Evolutionary conservation across 1,284 basidiomycete species (phyloP).

Genomic region (Heterobasidion irregulare): DNA sequence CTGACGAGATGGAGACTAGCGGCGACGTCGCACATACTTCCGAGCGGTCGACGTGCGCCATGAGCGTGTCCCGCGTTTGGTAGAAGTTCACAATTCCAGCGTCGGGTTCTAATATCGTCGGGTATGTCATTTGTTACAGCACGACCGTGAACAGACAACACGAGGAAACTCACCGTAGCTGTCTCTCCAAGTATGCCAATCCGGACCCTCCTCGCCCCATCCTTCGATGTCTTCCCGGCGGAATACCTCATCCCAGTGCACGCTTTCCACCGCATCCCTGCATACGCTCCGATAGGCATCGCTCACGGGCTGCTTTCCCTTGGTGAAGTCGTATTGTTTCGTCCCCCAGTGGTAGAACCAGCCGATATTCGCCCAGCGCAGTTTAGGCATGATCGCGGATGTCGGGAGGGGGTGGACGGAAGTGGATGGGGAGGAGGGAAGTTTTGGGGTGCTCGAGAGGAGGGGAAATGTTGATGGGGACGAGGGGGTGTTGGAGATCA

Average conservation of each 20-base stretch:
- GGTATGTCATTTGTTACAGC: neutral
- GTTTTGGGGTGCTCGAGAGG: constrained; percentile 43
- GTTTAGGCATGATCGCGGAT: constrained; percentile 52
- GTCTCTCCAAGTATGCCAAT: constrained; percentile 65
- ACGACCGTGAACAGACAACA: neutral
- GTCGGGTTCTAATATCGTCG: constrained; percentile 58
- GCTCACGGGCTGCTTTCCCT: constrained; percentile 56
- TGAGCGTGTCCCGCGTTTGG: constrained; percentile 80
- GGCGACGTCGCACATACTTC: constrained; percentile 83
- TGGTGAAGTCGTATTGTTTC: constrained; percentile 84
- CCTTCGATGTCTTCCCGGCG: constrained; percentile 21
- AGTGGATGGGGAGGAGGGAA: constrained; percentile 48
- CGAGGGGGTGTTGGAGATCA: constrained; percentile 63
- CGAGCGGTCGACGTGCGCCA: constrained; percentile 90
- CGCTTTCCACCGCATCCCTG: constrained; percentile 43
- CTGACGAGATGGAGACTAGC: constrained; percentile 84
- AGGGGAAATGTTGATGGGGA: constrained; percentile 36
- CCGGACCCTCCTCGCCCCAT: constrained; percentile 45
- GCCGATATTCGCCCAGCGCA: constrained; percentile 91
- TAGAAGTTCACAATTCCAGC: constrained; percentile 94
- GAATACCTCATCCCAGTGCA: constrained; percentile 70
- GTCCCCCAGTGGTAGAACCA: constrained; percentile 91
- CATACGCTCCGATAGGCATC: constrained; percentile 50
- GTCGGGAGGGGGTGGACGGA: constrained; percentile 36
- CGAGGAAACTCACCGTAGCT: constrained; percentile 53